These are phyloP conservation scores for Colletotrichum magnum DNA, from an alignment of 2,329 filamentous ascomycete species.

Conservation along the genomic window DNA sequence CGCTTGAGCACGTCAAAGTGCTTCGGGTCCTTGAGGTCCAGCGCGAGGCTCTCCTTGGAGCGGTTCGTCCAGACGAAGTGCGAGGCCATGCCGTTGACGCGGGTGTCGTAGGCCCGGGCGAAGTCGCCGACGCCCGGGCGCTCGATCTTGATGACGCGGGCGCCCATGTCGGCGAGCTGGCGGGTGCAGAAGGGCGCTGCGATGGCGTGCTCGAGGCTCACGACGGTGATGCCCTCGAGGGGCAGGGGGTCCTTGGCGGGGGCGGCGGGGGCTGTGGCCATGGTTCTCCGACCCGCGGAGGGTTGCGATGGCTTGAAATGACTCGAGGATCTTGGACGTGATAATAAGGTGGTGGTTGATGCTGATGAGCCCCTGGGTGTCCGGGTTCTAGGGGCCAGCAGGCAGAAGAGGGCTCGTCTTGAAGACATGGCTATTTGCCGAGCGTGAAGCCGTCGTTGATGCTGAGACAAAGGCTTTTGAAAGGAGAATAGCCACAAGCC, in stretches of 20 bases:
- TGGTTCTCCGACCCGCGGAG: not conserved
- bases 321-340: not conserved
- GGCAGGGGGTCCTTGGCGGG: slow-evolving; percentile 35
- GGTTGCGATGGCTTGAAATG: no score
- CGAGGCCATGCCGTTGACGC: slow-evolving; percentile 64
- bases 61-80: slow-evolving; percentile 71
- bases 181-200: slow-evolving; percentile 68
- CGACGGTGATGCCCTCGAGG: slow-evolving; percentile 61
- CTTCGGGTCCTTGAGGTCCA: slow-evolving; percentile 61
- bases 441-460: no score
- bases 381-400: not conserved
- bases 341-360: not conserved
- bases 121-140: slow-evolving; percentile 67
- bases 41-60: slow-evolving; percentile 66
- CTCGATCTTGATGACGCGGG: slow-evolving; percentile 69
- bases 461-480: not conserved
- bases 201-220: slow-evolving; percentile 68
- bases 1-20: slow-evolving; percentile 60
- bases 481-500: not conserved
- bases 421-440: not conserved
- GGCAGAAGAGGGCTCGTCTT: not conserved
- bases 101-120: slow-evolving; percentile 64
- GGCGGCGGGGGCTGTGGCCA: not conserved
- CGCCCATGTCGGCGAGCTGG: slow-evolving; percentile 67
- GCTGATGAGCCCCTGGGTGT: not conserved